These are phyloP conservation scores for Macadamia integrifolia DNA, from an alignment of 164 flowering plant species.

Conservation along the genomic window DNA sequence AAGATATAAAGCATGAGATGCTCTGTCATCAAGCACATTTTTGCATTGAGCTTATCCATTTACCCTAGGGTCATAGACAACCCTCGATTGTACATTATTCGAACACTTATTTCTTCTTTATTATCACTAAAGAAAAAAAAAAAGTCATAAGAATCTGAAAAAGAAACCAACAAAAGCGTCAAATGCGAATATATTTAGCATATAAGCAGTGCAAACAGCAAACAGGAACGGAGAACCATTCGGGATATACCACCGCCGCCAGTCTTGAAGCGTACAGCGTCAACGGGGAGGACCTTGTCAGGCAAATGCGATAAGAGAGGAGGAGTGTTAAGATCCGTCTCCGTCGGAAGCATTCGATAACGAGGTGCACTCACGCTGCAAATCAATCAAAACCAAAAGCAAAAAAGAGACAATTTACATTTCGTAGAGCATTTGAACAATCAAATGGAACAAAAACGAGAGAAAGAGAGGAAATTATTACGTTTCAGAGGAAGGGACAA, in stretches of 20 bases:
- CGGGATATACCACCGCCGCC: constrained; percentile 31
- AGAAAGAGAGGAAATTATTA: constrained; percentile 7
- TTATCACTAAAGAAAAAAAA: not conserved
- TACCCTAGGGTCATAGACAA: too few species aligned
- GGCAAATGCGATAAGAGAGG: constrained; percentile 50
- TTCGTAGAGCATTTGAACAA: not conserved
- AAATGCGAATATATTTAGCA: too few species aligned
- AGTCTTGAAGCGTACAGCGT: constrained; percentile 28
- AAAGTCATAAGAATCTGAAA: too few species aligned
- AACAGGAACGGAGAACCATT: too few species aligned
- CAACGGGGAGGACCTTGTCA: constrained; percentile 43
- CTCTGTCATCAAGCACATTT: too few species aligned
- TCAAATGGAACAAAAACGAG: not conserved
- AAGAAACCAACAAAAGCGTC: too few species aligned
- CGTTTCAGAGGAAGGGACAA: constrained; percentile 60
- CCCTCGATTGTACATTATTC: too few species aligned
- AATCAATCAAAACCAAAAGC: not conserved
- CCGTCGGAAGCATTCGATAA: constrained; percentile 77
- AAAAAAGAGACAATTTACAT: not conserved
- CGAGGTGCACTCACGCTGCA: constrained; percentile 69
- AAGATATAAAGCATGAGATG: too few species aligned
- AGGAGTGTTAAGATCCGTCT: constrained; percentile 74
- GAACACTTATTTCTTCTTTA: too few species aligned
- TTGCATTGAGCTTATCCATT: too few species aligned
- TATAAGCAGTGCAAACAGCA: too few species aligned